phyloP scores from a whole-genome alignment of 2,329 filamentous ascomycete genomes.

The Coleophoma crateriformis region DNA sequence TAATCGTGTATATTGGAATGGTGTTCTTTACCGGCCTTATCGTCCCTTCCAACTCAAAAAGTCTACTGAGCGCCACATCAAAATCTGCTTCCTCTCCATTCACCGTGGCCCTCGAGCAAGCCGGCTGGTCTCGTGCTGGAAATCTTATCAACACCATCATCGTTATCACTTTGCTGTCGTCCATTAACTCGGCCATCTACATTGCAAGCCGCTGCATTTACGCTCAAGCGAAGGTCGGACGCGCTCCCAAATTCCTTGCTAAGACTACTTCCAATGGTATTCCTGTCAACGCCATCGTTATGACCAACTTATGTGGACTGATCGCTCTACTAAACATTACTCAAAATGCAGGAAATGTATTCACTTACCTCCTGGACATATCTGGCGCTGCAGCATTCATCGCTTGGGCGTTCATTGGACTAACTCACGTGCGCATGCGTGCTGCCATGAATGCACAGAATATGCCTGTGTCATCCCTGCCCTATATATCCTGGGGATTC shows the following conservation, averaged over 20 bases:
- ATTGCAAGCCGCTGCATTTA: slow-evolving; percentile 18
- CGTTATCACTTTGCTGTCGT: slow-evolving; percentile 28
- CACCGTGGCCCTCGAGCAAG: slow-evolving; percentile 24
- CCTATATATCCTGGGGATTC: slow-evolving; percentile 34
- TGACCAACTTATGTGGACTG: slow-evolving; percentile 51
- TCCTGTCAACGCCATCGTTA: slow-evolving; percentile 50
- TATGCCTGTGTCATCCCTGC: slow-evolving; percentile 33
- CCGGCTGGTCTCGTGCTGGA: slow-evolving; percentile 22
- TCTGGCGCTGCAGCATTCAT: slow-evolving; percentile 28
- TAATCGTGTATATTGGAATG: slow-evolving; percentile 46
- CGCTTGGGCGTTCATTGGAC: slow-evolving; percentile 29
- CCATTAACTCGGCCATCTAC: slow-evolving; percentile 28
- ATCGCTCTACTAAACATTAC: slow-evolving; percentile 56
- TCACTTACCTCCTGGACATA: slow-evolving; percentile 52
- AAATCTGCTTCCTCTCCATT: slow-evolving; percentile 26
- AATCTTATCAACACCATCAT: slow-evolving; percentile 29
- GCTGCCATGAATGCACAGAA: slow-evolving; percentile 30
- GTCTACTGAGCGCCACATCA: slow-evolving; percentile 27
- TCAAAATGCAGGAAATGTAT: slow-evolving; percentile 45
- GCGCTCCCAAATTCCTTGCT: slow-evolving; percentile 39
- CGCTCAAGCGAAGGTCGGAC: slow-evolving; percentile 37
- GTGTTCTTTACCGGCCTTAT: slow-evolving; percentile 24
- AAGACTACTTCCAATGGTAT: slow-evolving; percentile 45
- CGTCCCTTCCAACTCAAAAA: slow-evolving; percentile 26
- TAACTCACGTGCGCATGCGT: slow-evolving; percentile 36